Conservation (phyloP, 176 grass and related monocot species). For the Themeda triandra region DNA sequence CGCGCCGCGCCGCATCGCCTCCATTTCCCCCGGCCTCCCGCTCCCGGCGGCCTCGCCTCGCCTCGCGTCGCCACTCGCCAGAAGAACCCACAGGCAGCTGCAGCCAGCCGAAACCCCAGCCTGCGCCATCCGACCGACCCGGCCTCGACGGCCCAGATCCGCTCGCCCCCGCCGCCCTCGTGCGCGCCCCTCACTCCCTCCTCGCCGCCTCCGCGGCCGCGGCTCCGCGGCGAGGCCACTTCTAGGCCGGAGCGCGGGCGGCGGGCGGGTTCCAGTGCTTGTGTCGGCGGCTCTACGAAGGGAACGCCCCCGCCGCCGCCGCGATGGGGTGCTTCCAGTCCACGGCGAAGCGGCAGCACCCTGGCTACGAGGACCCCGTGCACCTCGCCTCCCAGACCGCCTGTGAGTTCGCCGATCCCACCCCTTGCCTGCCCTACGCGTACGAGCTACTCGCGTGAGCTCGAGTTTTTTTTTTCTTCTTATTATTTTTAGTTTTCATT, state of each 20-base stretch:
- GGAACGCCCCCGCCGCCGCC: background rate
- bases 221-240: background rate
- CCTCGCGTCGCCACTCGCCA: background rate
- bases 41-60: background rate
- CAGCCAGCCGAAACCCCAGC: background rate
- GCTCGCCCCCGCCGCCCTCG: background rate
- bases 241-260: background rate
- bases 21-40: background rate
- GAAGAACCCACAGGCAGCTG: background rate
- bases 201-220: background rate
- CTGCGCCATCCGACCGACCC: background rate
- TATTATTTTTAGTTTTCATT: background rate
- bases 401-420: slow-evolving; percentile 45
- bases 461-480: background rate
- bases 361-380: slow-evolving; percentile 82
- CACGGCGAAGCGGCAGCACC: slow-evolving; percentile 60
- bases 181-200: background rate
- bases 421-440: background rate
- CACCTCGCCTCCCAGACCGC: slow-evolving; percentile 75
- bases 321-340: slow-evolving; percentile 72
- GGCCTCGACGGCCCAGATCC: slow-evolving; percentile 13
- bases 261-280: too few relatives aligned
- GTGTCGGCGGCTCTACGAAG: too few relatives aligned
- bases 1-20: slow-evolving; percentile 11
- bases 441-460: background rate